Base-by-base conservation (phyloP, 2,329 filamentous ascomycete species). In the Pseudocercospora eumusae region DNA sequence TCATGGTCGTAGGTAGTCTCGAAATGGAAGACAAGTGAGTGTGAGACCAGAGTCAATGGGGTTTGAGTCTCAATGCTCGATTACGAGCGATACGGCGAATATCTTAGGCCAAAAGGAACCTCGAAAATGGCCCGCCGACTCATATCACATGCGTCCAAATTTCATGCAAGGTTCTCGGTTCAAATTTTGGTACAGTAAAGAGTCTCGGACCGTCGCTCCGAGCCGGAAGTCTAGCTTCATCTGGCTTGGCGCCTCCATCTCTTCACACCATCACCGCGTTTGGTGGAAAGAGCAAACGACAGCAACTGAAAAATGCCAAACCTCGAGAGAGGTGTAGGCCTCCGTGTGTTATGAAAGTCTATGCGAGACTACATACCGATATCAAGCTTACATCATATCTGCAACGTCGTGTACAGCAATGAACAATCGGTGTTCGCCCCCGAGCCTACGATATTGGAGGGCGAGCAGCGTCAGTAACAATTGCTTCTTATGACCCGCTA, bases 1-100 rank as follows among this genome's bases (percentile, higher is more conserved):
- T 64, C 64, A 68, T 68, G 42, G 15, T 59, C 33, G 67, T 69
- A 42, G 69, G 63, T 7, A 9, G n/a, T 1, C 6, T 21, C 10
- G 21, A 28, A 25, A 50, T 8, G 23, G 21, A n/a, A 18, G 18
- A 20, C 6, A 1, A 45, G 8, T 23, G 42, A 23, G 7, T 20
- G 15, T 11, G n/a, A 9, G 18, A 20, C 21, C 44, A 47, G 18
- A 11, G 44, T 3, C 18, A 2, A 2, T 18, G 1, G 44, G 18
- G 6, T 13, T 3, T 11, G 13, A n/a, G 2, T 25, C 23, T 36
- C 49, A 21, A 53, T 10, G 25, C 7, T 8, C 1, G 18, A 4
- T 28, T n/a, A 18, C 31, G 36, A 25, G 33, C 27, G 28, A n/a
- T 56, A 13, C 28, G 25, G 33, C 54, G 28, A 45, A 31, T 13